phyloP scores from a whole-genome alignment of 2,329 filamentous ascomycete species.

The Pestalotiopsis sp. region DNA sequence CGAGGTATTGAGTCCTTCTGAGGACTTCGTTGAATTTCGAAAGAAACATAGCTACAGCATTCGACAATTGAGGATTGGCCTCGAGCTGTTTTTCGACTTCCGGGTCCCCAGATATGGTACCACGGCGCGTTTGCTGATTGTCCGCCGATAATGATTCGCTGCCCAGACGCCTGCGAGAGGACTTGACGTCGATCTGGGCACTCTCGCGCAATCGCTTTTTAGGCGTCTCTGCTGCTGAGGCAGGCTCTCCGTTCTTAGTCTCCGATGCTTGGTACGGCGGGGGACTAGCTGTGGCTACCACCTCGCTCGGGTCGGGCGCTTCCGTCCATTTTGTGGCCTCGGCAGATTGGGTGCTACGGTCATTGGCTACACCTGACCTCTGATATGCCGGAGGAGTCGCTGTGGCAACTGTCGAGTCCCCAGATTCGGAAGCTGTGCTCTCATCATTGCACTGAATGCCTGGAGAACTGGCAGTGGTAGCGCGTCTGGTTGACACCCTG shows the following conservation, averaged over 20 bases:
- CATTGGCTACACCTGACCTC: background rate
- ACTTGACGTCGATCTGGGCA: background rate
- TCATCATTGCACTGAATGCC: background rate
- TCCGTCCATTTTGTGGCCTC: no score
- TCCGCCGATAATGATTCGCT: background rate
- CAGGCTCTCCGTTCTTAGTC: background rate
- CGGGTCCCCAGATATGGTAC: background rate
- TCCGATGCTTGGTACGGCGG: conserved; percentile 2
- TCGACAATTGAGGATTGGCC: background rate
- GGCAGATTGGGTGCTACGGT: background rate
- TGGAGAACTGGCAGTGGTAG: background rate
- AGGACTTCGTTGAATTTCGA: conserved; percentile 14
- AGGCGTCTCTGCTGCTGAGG: conserved; percentile 1
- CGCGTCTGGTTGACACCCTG: background rate
- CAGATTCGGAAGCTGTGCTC: conserved; percentile 14
- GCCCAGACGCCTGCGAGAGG: conserved; percentile 9
- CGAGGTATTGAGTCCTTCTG: background rate
- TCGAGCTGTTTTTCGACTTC: background rate
- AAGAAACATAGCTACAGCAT: conserved; percentile 11
- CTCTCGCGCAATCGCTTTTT: conserved; percentile 9
- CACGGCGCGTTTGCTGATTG: background rate
- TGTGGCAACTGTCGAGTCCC: conserved; percentile 15
- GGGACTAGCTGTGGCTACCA: background rate
- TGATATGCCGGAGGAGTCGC: conserved; percentile 14
- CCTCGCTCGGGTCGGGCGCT: background rate